Conservation (phyloP, 352 stramenopile species). For the Phytophthora multivora region DNA sequence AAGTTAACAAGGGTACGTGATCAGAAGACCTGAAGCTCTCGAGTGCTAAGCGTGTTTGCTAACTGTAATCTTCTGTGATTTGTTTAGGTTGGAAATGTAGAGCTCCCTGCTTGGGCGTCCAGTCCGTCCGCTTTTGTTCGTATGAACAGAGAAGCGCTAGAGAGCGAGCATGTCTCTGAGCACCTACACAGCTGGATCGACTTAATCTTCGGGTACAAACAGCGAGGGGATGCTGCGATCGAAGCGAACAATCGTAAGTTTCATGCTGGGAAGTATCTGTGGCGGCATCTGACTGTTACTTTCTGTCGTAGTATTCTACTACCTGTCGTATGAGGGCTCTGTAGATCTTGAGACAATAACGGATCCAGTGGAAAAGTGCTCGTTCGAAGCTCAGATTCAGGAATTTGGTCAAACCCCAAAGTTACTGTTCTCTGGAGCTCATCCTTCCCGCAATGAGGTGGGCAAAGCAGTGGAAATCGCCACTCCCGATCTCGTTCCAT, state of each 20-base stretch:
- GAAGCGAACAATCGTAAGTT: conserved; percentile 80
- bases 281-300: not conserved
- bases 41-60: not conserved
- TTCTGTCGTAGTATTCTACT: conserved; percentile 81
- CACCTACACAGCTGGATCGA: conserved; percentile 87
- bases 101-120: conserved; percentile 94
- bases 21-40: not conserved
- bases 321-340: conserved; percentile 88
- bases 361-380: conserved; percentile 93
- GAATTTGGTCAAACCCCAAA: conserved; percentile 93
- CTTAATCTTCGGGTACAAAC: conserved; percentile 84
- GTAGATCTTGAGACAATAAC: conserved; percentile 86
- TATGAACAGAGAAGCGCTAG: conserved; percentile 73
- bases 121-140: conserved; percentile 80
- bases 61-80: conserved; percentile 5
- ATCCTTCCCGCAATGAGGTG: conserved; percentile 71
- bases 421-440: conserved; percentile 68
- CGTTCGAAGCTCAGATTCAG: conserved; percentile 93
- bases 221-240: conserved; percentile 71
- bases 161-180: conserved; percentile 74
- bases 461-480: conserved; percentile 61
- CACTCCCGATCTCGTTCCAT: conserved; percentile 46
- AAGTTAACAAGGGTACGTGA: conserved; percentile 68
- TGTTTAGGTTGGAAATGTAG: conserved; percentile 91
- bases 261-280: too few species aligned